These are phyloP conservation scores for Dactylella cylindrospora DNA, from an alignment of 2,329 filamentous ascomycete species.

Conservation along the genomic window DNA sequence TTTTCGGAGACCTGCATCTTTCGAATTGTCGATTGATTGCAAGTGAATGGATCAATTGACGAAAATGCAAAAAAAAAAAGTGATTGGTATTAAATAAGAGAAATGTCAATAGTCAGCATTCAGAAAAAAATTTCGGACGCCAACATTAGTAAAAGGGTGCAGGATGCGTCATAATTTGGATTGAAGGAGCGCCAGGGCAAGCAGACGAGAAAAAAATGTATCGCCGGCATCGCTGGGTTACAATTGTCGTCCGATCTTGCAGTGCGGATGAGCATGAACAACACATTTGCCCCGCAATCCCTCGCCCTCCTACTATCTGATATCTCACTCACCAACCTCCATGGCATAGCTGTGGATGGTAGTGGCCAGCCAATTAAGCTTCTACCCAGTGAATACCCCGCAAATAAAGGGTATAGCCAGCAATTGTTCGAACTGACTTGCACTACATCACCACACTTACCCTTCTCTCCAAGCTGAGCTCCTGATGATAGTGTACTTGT, in stretches of 20 bases:
- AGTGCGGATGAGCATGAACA: neutral
- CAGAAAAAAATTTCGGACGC: neutral
- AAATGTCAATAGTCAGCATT: neutral
- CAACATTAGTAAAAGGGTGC: conserved; percentile 25
- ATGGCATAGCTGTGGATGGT: no score
- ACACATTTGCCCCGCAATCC: neutral
- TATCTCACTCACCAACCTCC: no score
- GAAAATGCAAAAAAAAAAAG: neutral
- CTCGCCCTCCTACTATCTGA: no score
- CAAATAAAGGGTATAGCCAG: no score
- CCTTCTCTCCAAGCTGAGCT: no score
- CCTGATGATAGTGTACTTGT: no score
- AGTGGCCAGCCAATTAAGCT: no score
- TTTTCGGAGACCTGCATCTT: conserved; percentile 27
- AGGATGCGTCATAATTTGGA: neutral
- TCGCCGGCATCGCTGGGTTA: conserved; percentile 42
- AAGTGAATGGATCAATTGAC: conserved; percentile 10
- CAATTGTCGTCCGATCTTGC: conserved; percentile 30
- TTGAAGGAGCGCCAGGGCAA: no score
- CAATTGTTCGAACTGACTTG: no score
- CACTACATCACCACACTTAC: no score
- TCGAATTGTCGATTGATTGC: conserved; percentile 14
- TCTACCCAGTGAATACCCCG: no score
- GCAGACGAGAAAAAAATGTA: conserved; percentile 36
- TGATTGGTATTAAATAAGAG: neutral